phyloP scores from a whole-genome alignment of 495 filamentous ascomycete genomes.

The Rhizodiscina lignyota region DNA sequence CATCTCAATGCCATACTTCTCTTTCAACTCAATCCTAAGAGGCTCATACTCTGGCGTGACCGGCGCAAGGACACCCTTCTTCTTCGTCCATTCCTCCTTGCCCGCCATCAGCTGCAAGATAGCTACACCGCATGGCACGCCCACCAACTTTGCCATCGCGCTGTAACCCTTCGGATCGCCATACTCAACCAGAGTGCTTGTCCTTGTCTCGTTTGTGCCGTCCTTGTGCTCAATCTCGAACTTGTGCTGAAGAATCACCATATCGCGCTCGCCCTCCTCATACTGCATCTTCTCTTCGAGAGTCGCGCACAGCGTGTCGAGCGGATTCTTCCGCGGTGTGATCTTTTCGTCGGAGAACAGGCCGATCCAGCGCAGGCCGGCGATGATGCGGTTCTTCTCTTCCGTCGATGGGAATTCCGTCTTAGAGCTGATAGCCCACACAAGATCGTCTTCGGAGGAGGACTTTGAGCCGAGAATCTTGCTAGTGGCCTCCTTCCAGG shows the following conservation, averaged over 20 bases:
- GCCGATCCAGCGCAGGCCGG: slow-evolving; percentile 72
- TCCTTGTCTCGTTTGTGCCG: slow-evolving; percentile 54
- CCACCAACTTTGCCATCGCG: slow-evolving; percentile 79
- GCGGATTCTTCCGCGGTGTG: slow-evolving; percentile 58
- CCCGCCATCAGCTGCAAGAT: slow-evolving; percentile 54
- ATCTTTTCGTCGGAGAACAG: slow-evolving; percentile 65
- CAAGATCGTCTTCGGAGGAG: slow-evolving; percentile 43
- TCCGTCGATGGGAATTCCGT: slow-evolving; percentile 49
- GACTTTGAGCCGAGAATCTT: slow-evolving; percentile 54
- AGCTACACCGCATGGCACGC: slow-evolving; percentile 40
- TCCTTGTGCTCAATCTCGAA: slow-evolving; percentile 80
- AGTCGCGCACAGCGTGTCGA: slow-evolving; percentile 80
- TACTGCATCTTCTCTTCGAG: slow-evolving; percentile 89
- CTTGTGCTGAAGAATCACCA: slow-evolving; percentile 79
- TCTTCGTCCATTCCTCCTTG: slow-evolving; percentile 50
- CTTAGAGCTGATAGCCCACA: slow-evolving; percentile 58
- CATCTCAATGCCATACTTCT: slow-evolving; percentile 24
- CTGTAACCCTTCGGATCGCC: slow-evolving; percentile 66
- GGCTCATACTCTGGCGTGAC: slow-evolving; percentile 56
- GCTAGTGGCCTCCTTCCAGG: slow-evolving; percentile 71
- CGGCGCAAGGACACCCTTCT: slow-evolving; percentile 70
- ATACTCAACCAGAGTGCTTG: slow-evolving; percentile 73
- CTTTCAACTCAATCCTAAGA: slow-evolving; percentile 29
- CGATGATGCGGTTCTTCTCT: slow-evolving; percentile 61
- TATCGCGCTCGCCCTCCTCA: slow-evolving; percentile 65